A percentile compares a stretch with the other conserved stretches of the same genome.
Conservation (phyloP, 257 asterid genomes). For the Plantago major region DNA sequence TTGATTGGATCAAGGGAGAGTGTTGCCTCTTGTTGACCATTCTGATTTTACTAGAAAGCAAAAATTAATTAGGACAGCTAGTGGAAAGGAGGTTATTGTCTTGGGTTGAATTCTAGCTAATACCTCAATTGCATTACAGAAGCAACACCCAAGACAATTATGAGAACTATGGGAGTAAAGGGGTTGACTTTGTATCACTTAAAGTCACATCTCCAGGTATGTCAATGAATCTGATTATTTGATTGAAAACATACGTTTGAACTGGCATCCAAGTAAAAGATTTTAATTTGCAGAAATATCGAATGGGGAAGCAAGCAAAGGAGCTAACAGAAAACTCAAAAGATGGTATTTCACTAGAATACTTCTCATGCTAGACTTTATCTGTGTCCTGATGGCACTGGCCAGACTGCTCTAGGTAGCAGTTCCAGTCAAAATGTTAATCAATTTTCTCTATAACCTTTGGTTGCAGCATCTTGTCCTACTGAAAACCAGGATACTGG, state of each 20-base stretch:
- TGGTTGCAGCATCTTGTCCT: conserved; percentile 58
- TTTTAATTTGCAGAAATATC: conserved; percentile 61
- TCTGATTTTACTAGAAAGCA: too few species aligned
- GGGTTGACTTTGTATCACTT: conserved; percentile 91
- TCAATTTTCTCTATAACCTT: conserved; percentile 10
- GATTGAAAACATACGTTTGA: neutral
- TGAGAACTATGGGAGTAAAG: conserved; percentile 94
- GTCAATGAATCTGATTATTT: conserved; percentile 2
- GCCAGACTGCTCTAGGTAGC: too few species aligned
- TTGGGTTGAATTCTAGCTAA: neutral
- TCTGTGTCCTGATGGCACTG: neutral
- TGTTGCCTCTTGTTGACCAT: too few species aligned
- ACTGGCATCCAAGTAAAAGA: conserved; percentile 6
- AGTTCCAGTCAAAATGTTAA: neutral
- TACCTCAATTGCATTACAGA: conserved; percentile 42
- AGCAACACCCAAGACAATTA: conserved; percentile 82
- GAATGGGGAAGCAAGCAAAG: conserved; percentile 80
- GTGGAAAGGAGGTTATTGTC: neutral
- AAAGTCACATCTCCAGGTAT: conserved; percentile 96
- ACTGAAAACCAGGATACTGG: conserved; percentile 87
- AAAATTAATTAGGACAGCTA: too few species aligned
- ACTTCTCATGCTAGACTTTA: neutral
- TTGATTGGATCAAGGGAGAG: too few species aligned
- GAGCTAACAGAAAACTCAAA: conserved; percentile 73
- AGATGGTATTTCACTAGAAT: conserved; percentile 49